These are phyloP conservation scores for Tremella fuciformis DNA, from an alignment of 768 basidiomycete species.

Conservation along the genomic window DNA sequence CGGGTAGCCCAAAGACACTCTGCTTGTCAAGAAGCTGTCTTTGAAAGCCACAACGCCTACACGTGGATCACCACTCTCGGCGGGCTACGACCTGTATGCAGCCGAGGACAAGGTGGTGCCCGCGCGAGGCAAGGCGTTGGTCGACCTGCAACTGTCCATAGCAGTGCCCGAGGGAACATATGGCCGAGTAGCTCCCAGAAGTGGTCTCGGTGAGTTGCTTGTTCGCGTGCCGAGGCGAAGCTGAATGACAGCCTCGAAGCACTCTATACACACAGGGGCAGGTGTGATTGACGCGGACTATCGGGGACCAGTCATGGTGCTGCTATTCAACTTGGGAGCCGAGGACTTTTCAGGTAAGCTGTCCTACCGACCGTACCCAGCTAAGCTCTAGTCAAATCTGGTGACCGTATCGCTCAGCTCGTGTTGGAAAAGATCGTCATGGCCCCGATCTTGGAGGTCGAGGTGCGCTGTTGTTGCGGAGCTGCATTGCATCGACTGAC, in stretches of 20 bases:
- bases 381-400: constrained; percentile 66
- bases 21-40: constrained; percentile 70
- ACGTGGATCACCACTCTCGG: constrained; percentile 76
- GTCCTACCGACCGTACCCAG: not conserved
- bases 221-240: not conserved
- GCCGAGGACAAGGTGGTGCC: constrained; percentile 80
- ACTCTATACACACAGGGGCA: constrained; percentile 95
- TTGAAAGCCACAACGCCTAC: constrained; percentile 81
- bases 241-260: constrained; percentile 71
- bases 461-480: constrained; percentile 56
- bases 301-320: constrained; percentile 82
- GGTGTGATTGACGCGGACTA: constrained; percentile 97
- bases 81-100: constrained; percentile 93
- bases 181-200: constrained; percentile 93
- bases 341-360: constrained; percentile 74
- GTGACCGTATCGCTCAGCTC: constrained; percentile 90
- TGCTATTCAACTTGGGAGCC: constrained; percentile 88
- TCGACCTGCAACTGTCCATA: constrained; percentile 88
- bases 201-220: constrained; percentile 73
- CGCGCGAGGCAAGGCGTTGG: constrained; percentile 81
- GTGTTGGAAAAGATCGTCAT: constrained; percentile 86
- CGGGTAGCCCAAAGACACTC: constrained; percentile 29
- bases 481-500: constrained; percentile 9
- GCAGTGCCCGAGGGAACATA: constrained; percentile 91
- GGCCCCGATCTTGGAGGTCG: constrained; percentile 78